These are phyloP conservation scores for Dictyophora rubrovolvata DNA, from an alignment of 768 basidiomycete species.

Conservation along the genomic window DNA sequence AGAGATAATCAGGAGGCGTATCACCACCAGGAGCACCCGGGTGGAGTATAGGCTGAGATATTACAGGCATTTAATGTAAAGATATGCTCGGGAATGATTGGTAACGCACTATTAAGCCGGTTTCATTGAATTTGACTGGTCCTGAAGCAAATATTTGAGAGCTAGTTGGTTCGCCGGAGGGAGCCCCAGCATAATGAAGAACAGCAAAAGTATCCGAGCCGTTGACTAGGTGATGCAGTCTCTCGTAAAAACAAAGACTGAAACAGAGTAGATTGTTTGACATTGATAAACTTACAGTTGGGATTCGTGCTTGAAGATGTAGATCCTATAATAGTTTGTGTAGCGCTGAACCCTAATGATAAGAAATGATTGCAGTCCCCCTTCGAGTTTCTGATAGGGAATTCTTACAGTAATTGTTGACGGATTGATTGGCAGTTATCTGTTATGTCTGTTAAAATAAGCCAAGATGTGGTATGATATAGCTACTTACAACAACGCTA, in stretches of 20 bases:
- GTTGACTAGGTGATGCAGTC: slow-evolving; percentile 28
- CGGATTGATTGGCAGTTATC: slow-evolving; percentile 16
- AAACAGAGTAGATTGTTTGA: not conserved
- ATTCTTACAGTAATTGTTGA: slow-evolving; percentile 18
- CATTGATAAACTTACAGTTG: slow-evolving; percentile 1
- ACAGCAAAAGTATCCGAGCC: slow-evolving; percentile 31
- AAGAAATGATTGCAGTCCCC: not conserved
- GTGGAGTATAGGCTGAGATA: slow-evolving; percentile 11
- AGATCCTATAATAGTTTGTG: not conserved
- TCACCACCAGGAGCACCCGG: slow-evolving; percentile 9
- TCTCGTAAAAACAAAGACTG: not conserved
- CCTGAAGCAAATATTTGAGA: slow-evolving; percentile 12
- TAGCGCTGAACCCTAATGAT: slow-evolving; percentile 10
- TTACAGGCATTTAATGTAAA: slow-evolving; percentile 7
- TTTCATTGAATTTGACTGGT: slow-evolving; percentile 22
- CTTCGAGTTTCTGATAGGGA: not conserved
- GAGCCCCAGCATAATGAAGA: slow-evolving; percentile 37
- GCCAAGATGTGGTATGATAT: not conserved
- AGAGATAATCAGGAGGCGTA: not conserved
- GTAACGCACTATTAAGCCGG: slow-evolving; percentile 18
- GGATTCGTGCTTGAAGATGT: not conserved
- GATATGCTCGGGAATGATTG: slow-evolving; percentile 14
- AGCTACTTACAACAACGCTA: not conserved
- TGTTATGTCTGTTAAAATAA: not conserved
- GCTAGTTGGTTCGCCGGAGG: slow-evolving; percentile 28